Base-by-base conservation (phyloP, 139 green algal species). In the Pleodorina starrii region DNA sequence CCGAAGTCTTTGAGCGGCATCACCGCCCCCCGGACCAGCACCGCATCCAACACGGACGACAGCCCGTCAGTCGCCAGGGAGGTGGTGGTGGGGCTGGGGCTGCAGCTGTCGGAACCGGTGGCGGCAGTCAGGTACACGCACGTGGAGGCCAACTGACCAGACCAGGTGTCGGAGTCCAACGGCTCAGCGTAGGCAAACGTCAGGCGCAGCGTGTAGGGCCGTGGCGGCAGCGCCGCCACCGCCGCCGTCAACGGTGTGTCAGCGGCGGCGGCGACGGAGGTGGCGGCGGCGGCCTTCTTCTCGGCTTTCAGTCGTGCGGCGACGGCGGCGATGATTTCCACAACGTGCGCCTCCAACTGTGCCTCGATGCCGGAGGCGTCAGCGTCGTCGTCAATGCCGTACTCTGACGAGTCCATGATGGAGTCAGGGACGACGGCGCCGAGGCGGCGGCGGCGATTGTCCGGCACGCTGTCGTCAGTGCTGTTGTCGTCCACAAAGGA, bases 41-140 rank as follows among this genome's bases (percentile, higher is more conserved):
- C 16, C 60, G n/a, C 42, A 12, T 36, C 57, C 27, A 75, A 76
- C 68, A 80, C 29, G 2, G 17, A 16, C 5, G 29, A 66, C 29
- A 35, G 16, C 35, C 81, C 81, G 43, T 77, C 63, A 0, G 0
- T 4, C 23, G 81, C 60, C n/a, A 87, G 60, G 17, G 63, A 77
- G 16, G 60, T 57, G 36, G 78, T 48, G n/a, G 51, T 36, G 17
- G 1, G 11, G 50, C 48, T 48, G 50, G 74, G 25, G 14, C 48
- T 60, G 79, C 57, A 86, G 38, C 35, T 60, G 57, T 12, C 42
- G n/a, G 81, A 44, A 17, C 81, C 81, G 16, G 81, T 87, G 42
- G 81, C 81, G 42, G 59, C 81, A 0, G 17, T 14, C 3, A 87
- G 29, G 29, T 78, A 77, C 1, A 78, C 5, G 19, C 81, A 87